These are phyloP conservation scores for Rosa chinensis DNA, from an alignment of 306 rosid genomes.

Conservation along the genomic window DNA sequence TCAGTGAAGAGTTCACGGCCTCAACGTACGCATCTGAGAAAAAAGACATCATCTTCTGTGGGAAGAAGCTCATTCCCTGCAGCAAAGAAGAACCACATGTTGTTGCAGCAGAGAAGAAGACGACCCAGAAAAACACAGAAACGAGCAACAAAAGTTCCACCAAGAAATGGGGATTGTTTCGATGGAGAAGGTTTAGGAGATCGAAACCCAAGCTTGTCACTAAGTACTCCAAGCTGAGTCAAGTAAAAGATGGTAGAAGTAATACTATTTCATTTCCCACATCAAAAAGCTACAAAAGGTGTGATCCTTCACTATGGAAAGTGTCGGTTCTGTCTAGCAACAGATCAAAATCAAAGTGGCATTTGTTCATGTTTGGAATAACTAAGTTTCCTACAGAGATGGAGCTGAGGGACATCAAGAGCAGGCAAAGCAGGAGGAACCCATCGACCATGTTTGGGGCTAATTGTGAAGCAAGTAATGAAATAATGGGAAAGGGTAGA, in stretches of 20 bases:
- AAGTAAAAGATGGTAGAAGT: neutral
- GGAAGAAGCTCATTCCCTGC: conserved; percentile 69
- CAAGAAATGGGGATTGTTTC: conserved; percentile 13
- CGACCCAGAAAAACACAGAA: neutral
- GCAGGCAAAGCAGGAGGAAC: conserved; percentile 47
- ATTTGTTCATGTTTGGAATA: conserved; percentile 60
- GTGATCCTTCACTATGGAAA: conserved; percentile 28
- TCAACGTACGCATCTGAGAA: conserved; percentile 28
- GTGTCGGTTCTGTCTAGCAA: conserved; percentile 45
- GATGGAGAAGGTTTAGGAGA: conserved; percentile 7
- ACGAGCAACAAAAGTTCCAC: neutral
- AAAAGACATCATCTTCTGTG: conserved; percentile 68
- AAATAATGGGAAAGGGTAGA: neutral
- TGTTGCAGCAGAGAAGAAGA: neutral
- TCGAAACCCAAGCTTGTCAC: neutral
- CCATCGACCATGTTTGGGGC: conserved; percentile 33
- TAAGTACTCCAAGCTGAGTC: neutral
- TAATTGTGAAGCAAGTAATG: conserved; percentile 11
- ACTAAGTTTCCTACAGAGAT: conserved; percentile 44
- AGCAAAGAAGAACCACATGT: conserved; percentile 31
- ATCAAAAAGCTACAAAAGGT: neutral
- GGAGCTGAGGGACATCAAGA: conserved; percentile 59
- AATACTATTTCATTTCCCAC: neutral
- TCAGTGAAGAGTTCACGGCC: conserved; percentile 54
- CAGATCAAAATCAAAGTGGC: conserved; percentile 56